Evolutionary conservation across 768 basidiomycete species (phyloP), one percentile per base, ranked within the genome.

Genomic region (Naganishia vishniacii): DNA sequence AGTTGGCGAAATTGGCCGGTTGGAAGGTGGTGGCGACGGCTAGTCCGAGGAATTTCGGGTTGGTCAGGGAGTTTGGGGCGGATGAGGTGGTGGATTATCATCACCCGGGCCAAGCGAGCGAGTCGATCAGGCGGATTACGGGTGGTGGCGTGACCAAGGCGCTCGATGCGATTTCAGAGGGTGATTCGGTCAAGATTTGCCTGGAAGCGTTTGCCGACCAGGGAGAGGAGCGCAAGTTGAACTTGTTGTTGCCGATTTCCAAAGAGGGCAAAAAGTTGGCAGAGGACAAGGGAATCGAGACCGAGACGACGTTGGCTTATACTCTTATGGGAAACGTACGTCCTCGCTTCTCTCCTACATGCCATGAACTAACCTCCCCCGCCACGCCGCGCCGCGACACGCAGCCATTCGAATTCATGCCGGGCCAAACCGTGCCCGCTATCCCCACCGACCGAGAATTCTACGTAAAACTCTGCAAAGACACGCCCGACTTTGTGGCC

Each of bases 21-120:
- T 71, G 71, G 65, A 73, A 75, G 48, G 77, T 80, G 62, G 68
- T 78, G 49, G 71, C 79, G 5, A 74, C 75, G 28, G 72, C 75
- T 32, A 80, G 80, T 1, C 74, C 75, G 8, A 70, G 71, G 42
- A 78, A 79, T 60, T 75, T 72, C 65, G 78, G 75, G 20, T 72
- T 80, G 25, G 69, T 79, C 62, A 78, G 76, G 67, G 68, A 74
- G 0, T 73, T 78, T 49, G 75, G 80, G 12, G 80, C 81, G 12
- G 72, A 77, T 48, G 72, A 70, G 9, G 78, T 79, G 18, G 80
- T 82, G 59, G 83, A 85, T 34, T 76, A 76, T 60, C 64, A 69
- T 44, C 66, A 73, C 60, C 58, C 46, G n/a, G 66, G 64, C 7
- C 62, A 60, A 16, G 73, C 70, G 3, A 26, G 67, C n/a, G 56